Base-by-base conservation (phyloP, 305 asterid species). In the Fraxinus sp. region DNA sequence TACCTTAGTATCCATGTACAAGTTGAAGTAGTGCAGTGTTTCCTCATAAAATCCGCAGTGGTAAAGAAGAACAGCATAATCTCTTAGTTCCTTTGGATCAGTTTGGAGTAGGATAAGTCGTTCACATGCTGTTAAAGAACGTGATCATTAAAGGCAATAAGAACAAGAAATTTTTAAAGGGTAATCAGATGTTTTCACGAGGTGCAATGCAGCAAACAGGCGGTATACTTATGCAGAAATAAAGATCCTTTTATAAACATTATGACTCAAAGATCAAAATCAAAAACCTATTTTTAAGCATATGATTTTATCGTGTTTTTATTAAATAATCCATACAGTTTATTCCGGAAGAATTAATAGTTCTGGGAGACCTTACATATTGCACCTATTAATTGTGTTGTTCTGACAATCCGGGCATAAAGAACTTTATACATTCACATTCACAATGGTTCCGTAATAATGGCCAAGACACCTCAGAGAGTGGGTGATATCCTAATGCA, bases 11-110 rank as follows among this genome's bases (percentile, higher is more conserved):
- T 88, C 92, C 90, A 88, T 87, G 87, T 90, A 94, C 46, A 85
- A 83, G 76, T 87, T 89, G 77, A 94, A 90, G 89, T 85, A 91
- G 59, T 91, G 85, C 46, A 91, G 85, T 28, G 98, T 86, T 82
- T 92, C 92, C 88, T 90, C 89, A 30, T 91, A 94, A 87, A 90
- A 89, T 85, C 96, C 98, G 80, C 96, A 94, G 81, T 91, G 97
- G 88, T 92, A 94, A 74, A 94, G 91, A 74, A 94, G 94, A 87
- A 81, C 88, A 8, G 91, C 90, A 59, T 92, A 94, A 87, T 94
- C 98, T 85, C 97, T 88, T 81, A 92, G 85, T 74, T 92, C 97
- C 80, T 79, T 89, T 1, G 91, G 91, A 71, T 91, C 96, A 30
- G 92, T 83, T 85, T 88, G 84, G 80, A 94, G 89, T 84, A 91